phyloP scores from a whole-genome alignment of 805 yeast genomes.

The Teunomyces gatunensis region DNA sequence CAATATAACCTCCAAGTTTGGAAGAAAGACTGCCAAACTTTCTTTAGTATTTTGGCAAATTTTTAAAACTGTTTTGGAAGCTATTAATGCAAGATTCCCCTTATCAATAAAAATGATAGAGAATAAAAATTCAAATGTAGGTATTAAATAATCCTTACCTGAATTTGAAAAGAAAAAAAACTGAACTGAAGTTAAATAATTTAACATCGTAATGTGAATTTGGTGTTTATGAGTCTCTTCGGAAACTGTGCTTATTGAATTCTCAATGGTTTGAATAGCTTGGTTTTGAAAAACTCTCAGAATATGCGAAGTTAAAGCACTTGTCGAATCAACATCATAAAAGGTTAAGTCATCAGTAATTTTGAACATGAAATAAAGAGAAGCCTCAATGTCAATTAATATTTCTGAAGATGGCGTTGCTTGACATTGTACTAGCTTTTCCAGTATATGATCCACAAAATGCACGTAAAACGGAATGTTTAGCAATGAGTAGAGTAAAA shows the following conservation, averaged over 20 bases:
- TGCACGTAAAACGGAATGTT: conserved; percentile 49
- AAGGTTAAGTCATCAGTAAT: conserved; percentile 53
- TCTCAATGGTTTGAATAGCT: conserved; percentile 18
- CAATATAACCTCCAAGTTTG: conserved; percentile 48
- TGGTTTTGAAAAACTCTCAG: conserved; percentile 21
- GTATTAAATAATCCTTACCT: conserved; percentile 47
- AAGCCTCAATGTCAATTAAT: conserved; percentile 54
- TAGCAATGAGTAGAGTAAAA: conserved; percentile 63
- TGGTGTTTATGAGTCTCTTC: conserved; percentile 8
- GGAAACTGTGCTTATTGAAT: conserved; percentile 7
- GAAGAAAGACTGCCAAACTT: conserved; percentile 40
- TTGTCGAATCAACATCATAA: conserved; percentile 32
- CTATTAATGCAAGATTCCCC: conserved; percentile 31
- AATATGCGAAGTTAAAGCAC: conserved; percentile 24
- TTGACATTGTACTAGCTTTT: conserved; percentile 14
- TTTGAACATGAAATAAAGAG: conserved; percentile 56
- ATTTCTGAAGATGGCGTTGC: not conserved
- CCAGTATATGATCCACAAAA: conserved; percentile 36
- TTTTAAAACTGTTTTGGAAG: conserved; percentile 53
- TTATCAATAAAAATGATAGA: conserved; percentile 27
- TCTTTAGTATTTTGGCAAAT: conserved; percentile 55
- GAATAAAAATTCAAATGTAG: conserved; percentile 57
- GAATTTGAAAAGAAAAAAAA: conserved; percentile 51
- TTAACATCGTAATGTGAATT: conserved; percentile 43
- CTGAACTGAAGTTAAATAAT: conserved; percentile 56